Base-by-base conservation (phyloP, 768 basidiomycete genomes). In the Leucosporidium yakuticum region DNA sequence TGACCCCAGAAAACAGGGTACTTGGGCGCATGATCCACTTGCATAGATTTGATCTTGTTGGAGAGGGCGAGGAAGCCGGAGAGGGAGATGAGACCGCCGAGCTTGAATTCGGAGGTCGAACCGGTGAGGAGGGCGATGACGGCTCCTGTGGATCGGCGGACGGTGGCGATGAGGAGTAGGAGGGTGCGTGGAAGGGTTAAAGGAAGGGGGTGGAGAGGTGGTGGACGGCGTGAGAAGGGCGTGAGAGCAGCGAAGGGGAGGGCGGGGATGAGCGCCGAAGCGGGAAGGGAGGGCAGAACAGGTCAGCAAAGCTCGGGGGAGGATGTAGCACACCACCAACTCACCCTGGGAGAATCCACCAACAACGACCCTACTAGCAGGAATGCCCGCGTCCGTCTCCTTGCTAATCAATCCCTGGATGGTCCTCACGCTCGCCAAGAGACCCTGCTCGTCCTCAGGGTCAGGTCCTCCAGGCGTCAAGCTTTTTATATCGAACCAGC, bases 1-100 rank as follows among this genome's bases (percentile, higher is more conserved):
- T 92, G 89, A 19, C 88, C 93, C 86, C 89, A 89, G 79, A 95
- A 94, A 11, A 94, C 82, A 1, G 91, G 89, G 27, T 85, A 82
- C 5, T 83, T 82, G 55, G 82, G 79, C 23, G 87, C 85, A 73
- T 86, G 81, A 15, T 83, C 79, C 21, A 84, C 83, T 54, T 82
- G 77, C 83, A 89, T 85, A 60, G 82, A 79, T 77, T 86, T 84
- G 75, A 93, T 83, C 74, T 85, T 73, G 48, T 62, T 63, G n/a
- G 67, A 59, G 65, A 73, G 63, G 17, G 88, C 87, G 58, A 92
- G 77, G 47, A 60, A 73, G 0, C 71, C 71, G 0, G 63, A 64
- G 19, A 73, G 57, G 47, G 62, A 68, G 15, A 50, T 58, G 12
- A 69, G 12, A 6, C 71, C 71, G 4, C 59, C 71, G 19, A 73